phyloP scores from a whole-genome alignment of 306 rosid genomes.

The Inga laurina region DNA sequence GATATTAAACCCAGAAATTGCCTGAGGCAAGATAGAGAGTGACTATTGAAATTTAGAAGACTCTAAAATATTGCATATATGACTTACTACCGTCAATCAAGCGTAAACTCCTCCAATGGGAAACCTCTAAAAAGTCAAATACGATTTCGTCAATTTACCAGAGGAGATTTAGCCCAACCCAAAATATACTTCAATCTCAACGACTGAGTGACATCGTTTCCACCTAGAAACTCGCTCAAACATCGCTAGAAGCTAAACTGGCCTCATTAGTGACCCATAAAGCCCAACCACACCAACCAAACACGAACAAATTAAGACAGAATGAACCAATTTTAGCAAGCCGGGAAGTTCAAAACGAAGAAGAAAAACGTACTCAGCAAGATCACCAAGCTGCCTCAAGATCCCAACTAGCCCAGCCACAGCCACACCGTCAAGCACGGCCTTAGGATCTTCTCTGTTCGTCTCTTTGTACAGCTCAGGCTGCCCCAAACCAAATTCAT shows the following conservation, averaged over 20 bases:
- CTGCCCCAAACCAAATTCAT: slow-evolving; percentile 69
- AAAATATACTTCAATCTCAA: slow-evolving; percentile 26
- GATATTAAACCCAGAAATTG: slow-evolving; percentile 8
- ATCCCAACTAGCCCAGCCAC: slow-evolving; percentile 98
- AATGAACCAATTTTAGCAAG: slow-evolving; percentile 15
- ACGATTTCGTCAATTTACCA: slow-evolving; percentile 19
- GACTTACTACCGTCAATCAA: slow-evolving; percentile 16
- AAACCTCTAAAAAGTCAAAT: slow-evolving; percentile 40
- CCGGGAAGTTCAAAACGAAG: slow-evolving; percentile 13
- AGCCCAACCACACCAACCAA: slow-evolving; percentile 25
- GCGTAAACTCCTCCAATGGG: slow-evolving; percentile 32
- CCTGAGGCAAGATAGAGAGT: slow-evolving; percentile 16
- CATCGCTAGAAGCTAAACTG: slow-evolving; percentile 22
- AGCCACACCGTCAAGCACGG: slow-evolving; percentile 82
- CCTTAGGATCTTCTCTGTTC: slow-evolving; percentile 86
- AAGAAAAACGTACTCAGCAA: slow-evolving; percentile 76
- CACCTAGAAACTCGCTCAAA: slow-evolving; percentile 10
- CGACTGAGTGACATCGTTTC: slow-evolving; percentile 1
- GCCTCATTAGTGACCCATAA: slow-evolving; percentile 20
- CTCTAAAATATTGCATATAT: slow-evolving; percentile 23
- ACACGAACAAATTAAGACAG: not conserved
- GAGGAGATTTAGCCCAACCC: slow-evolving; percentile 32
- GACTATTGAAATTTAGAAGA: slow-evolving; percentile 24
- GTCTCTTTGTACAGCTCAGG: slow-evolving; percentile 68
- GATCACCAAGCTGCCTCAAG: slow-evolving; percentile 97